Percentiles rank a stretch among this genome's conserved stretches.
These are phyloP conservation scores for Kwoniella mangroviensis DNA, from an alignment of 768 basidiomycete species.

Conservation along the genomic window DNA sequence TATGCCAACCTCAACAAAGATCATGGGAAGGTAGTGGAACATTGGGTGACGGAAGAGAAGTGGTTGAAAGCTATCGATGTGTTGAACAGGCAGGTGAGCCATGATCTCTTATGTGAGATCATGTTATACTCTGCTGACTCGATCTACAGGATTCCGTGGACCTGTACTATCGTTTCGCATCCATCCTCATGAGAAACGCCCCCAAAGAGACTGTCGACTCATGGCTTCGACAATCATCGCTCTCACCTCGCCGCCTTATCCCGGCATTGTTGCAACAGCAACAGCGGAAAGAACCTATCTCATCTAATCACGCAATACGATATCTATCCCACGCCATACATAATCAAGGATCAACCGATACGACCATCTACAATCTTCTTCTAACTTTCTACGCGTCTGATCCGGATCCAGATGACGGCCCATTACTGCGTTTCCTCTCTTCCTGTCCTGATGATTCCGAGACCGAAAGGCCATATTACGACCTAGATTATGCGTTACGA, in stretches of 20 bases:
- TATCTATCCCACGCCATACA: constrained; percentile 86
- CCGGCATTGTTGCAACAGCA: constrained; percentile 87
- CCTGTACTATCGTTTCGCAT: constrained; percentile 89
- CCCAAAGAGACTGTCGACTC: constrained; percentile 90
- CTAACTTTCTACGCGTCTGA: constrained; percentile 76
- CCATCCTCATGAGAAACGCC: constrained; percentile 80
- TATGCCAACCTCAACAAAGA: constrained; percentile 84
- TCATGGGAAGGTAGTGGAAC: constrained; percentile 79
- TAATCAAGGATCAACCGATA: constrained; percentile 75
- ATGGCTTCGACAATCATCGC: constrained; percentile 79
- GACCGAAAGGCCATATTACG: constrained; percentile 87
- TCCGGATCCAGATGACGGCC: constrained; percentile 59
- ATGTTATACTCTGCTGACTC: no score
- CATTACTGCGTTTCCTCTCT: constrained; percentile 73
- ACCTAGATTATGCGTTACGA: constrained; percentile 93
- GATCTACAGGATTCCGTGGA: constrained; percentile 72
- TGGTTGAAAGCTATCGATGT: constrained; percentile 89
- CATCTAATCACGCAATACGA: constrained; percentile 76
- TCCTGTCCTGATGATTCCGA: constrained; percentile 79
- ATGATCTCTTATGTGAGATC: constrained; percentile 1
- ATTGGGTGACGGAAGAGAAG: constrained; percentile 89
- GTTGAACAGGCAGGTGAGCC: constrained; percentile 80
- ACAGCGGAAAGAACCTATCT: constrained; percentile 61
- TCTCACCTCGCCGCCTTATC: constrained; percentile 83
- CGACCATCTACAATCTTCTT: constrained; percentile 91